These are phyloP conservation scores for Coemansia asiatica DNA, from an alignment of 192 early-diverging fungal species.

Conservation along the genomic window DNA sequence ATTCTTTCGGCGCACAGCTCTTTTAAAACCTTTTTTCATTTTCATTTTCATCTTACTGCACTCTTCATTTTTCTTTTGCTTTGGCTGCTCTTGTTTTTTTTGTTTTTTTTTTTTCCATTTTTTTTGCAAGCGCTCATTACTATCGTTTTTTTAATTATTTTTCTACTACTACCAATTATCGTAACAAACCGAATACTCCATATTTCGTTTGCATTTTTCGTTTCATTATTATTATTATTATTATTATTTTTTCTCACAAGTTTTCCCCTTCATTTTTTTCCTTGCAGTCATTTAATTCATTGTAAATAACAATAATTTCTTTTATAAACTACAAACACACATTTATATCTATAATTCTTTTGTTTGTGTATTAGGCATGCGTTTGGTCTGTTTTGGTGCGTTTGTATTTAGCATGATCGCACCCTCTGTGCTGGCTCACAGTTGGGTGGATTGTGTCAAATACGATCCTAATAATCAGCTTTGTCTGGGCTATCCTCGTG, in stretches of 20 bases:
- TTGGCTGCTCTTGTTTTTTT: background rate
- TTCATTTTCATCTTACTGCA: conserved; percentile 5
- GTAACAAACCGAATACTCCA: background rate
- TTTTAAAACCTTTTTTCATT: conserved; percentile 1
- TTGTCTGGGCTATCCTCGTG: conserved; percentile 56
- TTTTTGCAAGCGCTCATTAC: background rate
- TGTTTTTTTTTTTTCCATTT: background rate
- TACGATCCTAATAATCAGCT: conserved; percentile 43
- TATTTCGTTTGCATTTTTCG: background rate
- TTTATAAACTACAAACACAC: background rate
- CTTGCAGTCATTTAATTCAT: background rate
- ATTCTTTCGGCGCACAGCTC: background rate
- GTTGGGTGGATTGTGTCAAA: conserved; percentile 62
- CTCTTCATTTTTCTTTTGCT: background rate
- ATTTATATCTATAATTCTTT: background rate
- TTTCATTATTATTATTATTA: background rate
- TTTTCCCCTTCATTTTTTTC: no score
- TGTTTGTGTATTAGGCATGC: conserved; percentile 8
- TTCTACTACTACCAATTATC: background rate
- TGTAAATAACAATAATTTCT: conserved; percentile 1
- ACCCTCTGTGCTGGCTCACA: conserved; percentile 57
- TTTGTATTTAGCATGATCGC: conserved; percentile 9
- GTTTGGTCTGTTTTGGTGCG: background rate
- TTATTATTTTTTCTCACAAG: background rate
- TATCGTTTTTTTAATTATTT: background rate